Evolutionary conservation across 768 basidiomycete genomes (phyloP).

Genomic region (Dioszegia hungarica): DNA sequence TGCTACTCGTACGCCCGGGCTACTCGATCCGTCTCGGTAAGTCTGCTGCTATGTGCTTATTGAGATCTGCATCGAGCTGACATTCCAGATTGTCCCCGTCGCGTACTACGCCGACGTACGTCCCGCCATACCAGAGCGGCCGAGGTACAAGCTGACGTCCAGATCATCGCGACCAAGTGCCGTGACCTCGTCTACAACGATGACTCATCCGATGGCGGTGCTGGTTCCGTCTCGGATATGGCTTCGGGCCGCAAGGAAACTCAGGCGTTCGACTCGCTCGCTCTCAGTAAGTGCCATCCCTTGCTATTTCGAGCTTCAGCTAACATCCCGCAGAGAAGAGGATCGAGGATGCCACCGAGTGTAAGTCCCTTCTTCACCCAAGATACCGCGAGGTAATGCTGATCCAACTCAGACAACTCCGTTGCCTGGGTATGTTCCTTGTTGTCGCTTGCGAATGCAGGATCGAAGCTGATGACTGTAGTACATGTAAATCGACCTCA

Average conservation of each 20-base stretch:
- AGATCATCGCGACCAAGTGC: slow-evolving; percentile 24
- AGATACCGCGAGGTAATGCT: background rate
- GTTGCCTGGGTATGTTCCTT: slow-evolving; percentile 16
- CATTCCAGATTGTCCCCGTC: slow-evolving; percentile 17
- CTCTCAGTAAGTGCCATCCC: slow-evolving; percentile 13
- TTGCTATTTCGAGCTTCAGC: background rate
- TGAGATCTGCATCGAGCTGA: background rate
- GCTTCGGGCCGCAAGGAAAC: background rate
- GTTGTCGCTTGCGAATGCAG: background rate
- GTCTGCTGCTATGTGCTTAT: slow-evolving; percentile 4
- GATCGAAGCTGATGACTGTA: background rate
- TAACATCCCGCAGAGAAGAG: slow-evolving; percentile 25
- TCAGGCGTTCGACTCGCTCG: slow-evolving; percentile 7
- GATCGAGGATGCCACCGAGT: slow-evolving; percentile 18
- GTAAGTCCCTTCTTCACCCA: background rate
- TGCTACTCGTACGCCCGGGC: slow-evolving; percentile 38
- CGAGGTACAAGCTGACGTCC: background rate
- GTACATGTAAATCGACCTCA: slow-evolving; percentile 9
- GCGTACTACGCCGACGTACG: slow-evolving; percentile 30
- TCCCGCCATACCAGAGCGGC: background rate
- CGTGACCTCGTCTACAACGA: slow-evolving; percentile 20
- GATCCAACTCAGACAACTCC: slow-evolving; percentile 18
- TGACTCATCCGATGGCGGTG: slow-evolving; percentile 16
- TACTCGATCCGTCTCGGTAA: slow-evolving; percentile 34
- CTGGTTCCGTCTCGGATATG: slow-evolving; percentile 8